These are phyloP conservation scores for Gynochthodes officinalis DNA, from an alignment of 257 asterid genomes.

Conservation along the genomic window DNA sequence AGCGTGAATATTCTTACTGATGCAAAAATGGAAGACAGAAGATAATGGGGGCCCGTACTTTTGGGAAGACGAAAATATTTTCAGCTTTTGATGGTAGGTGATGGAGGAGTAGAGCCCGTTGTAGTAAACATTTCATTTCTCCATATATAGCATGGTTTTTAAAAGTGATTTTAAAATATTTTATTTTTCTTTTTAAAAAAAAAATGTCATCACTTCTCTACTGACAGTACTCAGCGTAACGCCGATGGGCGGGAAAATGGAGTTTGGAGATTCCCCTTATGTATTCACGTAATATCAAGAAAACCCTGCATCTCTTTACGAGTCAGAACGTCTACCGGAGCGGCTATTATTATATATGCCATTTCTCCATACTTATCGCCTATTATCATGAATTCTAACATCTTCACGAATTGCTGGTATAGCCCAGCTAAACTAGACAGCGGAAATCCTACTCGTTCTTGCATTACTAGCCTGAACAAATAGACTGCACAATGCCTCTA, in stretches of 20 bases:
- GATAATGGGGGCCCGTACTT: neutral
- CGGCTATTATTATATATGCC: too few species aligned
- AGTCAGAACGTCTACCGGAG: too few species aligned
- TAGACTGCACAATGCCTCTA: too few species aligned
- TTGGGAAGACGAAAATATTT: neutral
- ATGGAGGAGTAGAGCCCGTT: neutral
- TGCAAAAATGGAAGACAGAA: constrained; percentile 7
- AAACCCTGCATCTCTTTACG: too few species aligned
- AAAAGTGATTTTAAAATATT: neutral
- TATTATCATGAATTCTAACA: too few species aligned
- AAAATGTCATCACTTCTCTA: too few species aligned
- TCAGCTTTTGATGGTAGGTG: constrained; percentile 19
- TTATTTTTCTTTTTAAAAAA: neutral
- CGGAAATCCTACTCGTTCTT: too few species aligned
- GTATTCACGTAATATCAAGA: neutral
- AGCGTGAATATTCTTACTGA: neutral
- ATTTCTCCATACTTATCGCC: too few species aligned
- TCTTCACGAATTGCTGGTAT: too few species aligned
- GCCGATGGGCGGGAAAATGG: constrained; percentile 24
- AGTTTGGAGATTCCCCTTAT: constrained; percentile 6
- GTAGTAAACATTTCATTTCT: neutral
- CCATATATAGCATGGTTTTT: neutral
- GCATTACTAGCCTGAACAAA: too few species aligned
- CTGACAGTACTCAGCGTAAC: too few species aligned
- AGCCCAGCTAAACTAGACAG: too few species aligned